Evolutionary conservation across 2,329 filamentous ascomycete species (phyloP).

Genomic region (Bertia moriformis): DNA sequence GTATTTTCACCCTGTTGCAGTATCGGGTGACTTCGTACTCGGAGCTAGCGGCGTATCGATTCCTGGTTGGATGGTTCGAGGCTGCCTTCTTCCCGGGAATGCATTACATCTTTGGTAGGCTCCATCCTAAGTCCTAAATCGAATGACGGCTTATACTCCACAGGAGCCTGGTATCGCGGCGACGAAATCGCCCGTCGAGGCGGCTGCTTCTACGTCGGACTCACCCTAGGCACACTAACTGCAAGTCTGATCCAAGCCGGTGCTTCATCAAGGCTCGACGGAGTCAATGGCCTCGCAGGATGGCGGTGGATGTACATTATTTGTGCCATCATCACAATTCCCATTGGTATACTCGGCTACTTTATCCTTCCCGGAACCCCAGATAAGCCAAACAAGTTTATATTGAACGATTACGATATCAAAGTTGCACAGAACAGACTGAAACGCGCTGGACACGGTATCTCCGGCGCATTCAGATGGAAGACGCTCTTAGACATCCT

Average conservation of each 20-base stretch:
- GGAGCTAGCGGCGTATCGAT: slow-evolving; percentile 35
- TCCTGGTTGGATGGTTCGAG: slow-evolving; percentile 38
- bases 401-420: slow-evolving; percentile 30
- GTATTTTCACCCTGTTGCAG: slow-evolving; percentile 38
- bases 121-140: neutral
- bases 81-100: slow-evolving; percentile 23
- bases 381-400: slow-evolving; percentile 29
- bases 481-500: slow-evolving; percentile 14
- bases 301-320: slow-evolving; percentile 46
- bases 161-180: slow-evolving; percentile 31
- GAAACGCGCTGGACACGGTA: slow-evolving; percentile 22
- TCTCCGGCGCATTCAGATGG: slow-evolving; percentile 16
- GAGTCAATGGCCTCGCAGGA: slow-evolving; percentile 26
- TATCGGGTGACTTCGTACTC: slow-evolving; percentile 30
- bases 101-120: slow-evolving; percentile 18
- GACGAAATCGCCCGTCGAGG: slow-evolving; percentile 30
- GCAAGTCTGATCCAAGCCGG: slow-evolving; percentile 32
- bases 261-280: slow-evolving; percentile 22
- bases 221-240: slow-evolving; percentile 33
- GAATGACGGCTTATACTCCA: slow-evolving; percentile 1
- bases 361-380: slow-evolving; percentile 34
- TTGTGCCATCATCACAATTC: slow-evolving; percentile 36
- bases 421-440: slow-evolving; percentile 27
- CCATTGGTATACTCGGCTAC: slow-evolving; percentile 31
- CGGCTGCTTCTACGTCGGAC: slow-evolving; percentile 33